Percentiles rank a stretch among this genome's conserved stretches.
These are phyloP conservation scores for Phytopythium montanum DNA, from an alignment of 352 stramenopile genomes.

Conservation along the genomic window DNA sequence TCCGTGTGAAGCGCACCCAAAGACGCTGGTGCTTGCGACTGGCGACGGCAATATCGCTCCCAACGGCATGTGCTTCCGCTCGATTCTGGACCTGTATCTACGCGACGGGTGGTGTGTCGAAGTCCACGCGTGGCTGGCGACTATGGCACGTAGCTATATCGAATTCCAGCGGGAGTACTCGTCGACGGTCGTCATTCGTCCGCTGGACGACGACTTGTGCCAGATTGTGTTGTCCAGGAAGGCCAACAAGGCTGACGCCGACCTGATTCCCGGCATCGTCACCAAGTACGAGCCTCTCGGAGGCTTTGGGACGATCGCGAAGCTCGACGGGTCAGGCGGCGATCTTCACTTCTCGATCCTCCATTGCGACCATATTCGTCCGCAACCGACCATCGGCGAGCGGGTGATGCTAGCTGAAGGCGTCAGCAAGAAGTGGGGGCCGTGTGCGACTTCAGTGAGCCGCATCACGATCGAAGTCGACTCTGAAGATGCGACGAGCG, in stretches of 20 bases:
- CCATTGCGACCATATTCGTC: background rate
- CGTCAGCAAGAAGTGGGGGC: background rate
- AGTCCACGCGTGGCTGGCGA: conserved; percentile 6
- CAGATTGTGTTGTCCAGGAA: background rate
- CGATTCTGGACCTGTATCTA: conserved; percentile 5
- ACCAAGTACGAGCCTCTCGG: background rate
- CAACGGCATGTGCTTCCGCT: conserved; percentile 7
- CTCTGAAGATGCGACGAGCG: background rate
- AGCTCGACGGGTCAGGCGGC: background rate
- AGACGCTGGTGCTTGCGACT: conserved; percentile 4
- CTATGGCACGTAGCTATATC: conserved; percentile 3
- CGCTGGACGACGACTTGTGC: background rate
- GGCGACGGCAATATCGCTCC: conserved; percentile 1
- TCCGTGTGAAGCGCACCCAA: background rate
- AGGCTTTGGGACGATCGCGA: background rate
- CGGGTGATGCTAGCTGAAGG: background rate
- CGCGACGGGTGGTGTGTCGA: conserved; percentile 5
- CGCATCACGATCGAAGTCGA: background rate
- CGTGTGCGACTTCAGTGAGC: background rate
- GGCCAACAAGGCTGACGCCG: background rate
- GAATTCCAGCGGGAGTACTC: conserved; percentile 7
- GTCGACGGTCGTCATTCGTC: background rate
- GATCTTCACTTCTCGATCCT: conserved; percentile 1
- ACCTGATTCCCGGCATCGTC: background rate
- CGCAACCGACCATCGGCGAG: background rate